Percentiles rank a stretch among this genome's conserved stretches.
Conservation (phyloP, 2,329 filamentous ascomycete genomes). For the Colletotrichum higginsianum region DNA sequence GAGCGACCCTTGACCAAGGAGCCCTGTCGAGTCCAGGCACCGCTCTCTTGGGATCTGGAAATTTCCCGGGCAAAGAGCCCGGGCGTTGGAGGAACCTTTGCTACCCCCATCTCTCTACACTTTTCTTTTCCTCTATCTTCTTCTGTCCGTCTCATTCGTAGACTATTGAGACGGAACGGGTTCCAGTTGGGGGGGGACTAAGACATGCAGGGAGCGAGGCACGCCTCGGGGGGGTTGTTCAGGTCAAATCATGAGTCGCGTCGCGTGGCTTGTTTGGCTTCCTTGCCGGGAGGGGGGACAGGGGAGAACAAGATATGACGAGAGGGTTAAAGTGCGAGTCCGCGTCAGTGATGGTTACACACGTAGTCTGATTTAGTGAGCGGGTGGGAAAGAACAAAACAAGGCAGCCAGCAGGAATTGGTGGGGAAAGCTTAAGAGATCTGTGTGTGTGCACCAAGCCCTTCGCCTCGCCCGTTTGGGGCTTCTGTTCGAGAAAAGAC, state of each 20-base stretch:
- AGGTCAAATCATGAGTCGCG: background rate
- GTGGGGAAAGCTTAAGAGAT: too few species aligned
- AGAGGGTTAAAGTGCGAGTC: background rate
- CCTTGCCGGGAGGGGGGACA: background rate
- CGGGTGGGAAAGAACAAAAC: background rate
- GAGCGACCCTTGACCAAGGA: background rate
- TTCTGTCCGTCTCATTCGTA: background rate
- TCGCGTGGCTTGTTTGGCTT: conserved; percentile 18
- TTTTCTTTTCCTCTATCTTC: background rate
- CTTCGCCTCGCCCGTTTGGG: background rate
- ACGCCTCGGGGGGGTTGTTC: background rate
- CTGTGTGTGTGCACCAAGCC: too few species aligned
- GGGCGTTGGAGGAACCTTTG: background rate
- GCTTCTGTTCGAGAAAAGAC: background rate
- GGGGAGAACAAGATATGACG: background rate
- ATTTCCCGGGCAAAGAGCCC: background rate
- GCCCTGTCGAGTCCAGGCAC: background rate
- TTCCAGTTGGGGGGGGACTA: background rate
- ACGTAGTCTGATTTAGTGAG: background rate
- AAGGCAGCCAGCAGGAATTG: background rate
- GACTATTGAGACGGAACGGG: background rate
- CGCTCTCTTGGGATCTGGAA: background rate
- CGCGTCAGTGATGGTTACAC: too few species aligned
- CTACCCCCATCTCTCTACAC: background rate
- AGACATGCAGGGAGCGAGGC: conserved; percentile 8